phyloP scores from a whole-genome alignment of 768 basidiomycete species.

The Xerocomus spinulosus region DNA sequence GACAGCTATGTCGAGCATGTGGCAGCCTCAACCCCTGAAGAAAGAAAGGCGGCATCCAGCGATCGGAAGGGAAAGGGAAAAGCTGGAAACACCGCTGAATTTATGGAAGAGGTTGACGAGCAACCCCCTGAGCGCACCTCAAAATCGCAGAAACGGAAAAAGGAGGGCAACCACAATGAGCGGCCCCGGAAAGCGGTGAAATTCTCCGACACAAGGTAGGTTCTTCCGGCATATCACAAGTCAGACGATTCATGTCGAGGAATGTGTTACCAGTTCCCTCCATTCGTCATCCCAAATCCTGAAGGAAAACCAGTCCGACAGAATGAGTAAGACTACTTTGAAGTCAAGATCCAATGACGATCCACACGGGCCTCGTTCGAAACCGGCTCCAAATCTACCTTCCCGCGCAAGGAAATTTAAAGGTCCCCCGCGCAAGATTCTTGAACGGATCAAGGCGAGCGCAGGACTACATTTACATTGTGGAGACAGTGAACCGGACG shows the following conservation, averaged over 20 bases:
- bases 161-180: constrained; percentile 19
- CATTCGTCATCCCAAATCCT: constrained; percentile 26
- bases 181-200: constrained; percentile 21
- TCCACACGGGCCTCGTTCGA: not conserved
- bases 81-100: not conserved
- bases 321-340: not conserved
- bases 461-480: constrained; percentile 15
- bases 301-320: constrained; percentile 32
- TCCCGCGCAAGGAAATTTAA: constrained; percentile 17
- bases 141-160: constrained; percentile 19
- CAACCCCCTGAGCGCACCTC: not conserved
- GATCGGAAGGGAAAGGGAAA: not conserved
- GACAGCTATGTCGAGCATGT: constrained; percentile 1
- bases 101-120: not conserved
- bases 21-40: constrained; percentile 12
- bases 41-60: constrained; percentile 1
- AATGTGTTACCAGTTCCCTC: not conserved
- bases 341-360: constrained; percentile 1
- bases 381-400: not conserved
- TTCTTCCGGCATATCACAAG: not conserved
- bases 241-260: not conserved
- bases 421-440: constrained; percentile 38
- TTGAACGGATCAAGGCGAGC: constrained; percentile 35
- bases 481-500: constrained; percentile 38
- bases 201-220: constrained; percentile 14